phyloP scores from a whole-genome alignment of 2,329 filamentous ascomycete genomes.

The Dactylonectria estremocensis region DNA sequence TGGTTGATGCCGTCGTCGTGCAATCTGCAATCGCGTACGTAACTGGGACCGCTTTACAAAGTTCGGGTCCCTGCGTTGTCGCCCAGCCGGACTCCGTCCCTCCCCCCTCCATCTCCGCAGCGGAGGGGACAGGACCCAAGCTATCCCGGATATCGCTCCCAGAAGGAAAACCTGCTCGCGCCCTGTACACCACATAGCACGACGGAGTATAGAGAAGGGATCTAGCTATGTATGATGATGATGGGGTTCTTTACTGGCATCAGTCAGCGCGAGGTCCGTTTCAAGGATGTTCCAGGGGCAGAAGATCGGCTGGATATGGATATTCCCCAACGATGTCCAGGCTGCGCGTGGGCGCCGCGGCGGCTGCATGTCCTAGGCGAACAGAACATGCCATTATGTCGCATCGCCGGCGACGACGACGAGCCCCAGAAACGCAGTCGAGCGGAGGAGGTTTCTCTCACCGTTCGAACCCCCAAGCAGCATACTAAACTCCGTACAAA shows the following conservation, averaged over 20 bases:
- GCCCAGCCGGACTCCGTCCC: background rate
- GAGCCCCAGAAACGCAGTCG: slow-evolving; percentile 18
- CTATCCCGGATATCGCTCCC: slow-evolving; percentile 1
- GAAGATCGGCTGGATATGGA: too few relatives aligned
- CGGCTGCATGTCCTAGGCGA: slow-evolving; percentile 9
- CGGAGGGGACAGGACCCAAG: background rate
- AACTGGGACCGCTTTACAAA: slow-evolving; percentile 29
- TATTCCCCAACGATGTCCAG: slow-evolving; percentile 26
- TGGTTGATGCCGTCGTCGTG: background rate
- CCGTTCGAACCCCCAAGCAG: slow-evolving; percentile 1
- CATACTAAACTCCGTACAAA: background rate
- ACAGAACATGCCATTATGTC: slow-evolving; percentile 36
- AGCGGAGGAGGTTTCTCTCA: slow-evolving; percentile 32
- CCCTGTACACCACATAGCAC: too few relatives aligned
- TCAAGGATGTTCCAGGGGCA: slow-evolving; percentile 23
- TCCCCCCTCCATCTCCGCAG: slow-evolving; percentile 13
- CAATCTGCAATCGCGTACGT: slow-evolving; percentile 8
- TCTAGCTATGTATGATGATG: background rate
- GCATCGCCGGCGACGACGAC: slow-evolving; percentile 18
- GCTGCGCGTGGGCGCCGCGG: slow-evolving; percentile 22
- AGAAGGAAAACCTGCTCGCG: background rate
- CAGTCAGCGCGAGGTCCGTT: slow-evolving; percentile 7
- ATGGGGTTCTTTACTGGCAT: background rate
- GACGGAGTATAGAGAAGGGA: slow-evolving; percentile 7
- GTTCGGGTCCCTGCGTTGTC: slow-evolving; percentile 15